Evolutionary conservation across 768 basidiomycete genomes (phyloP).

Genomic region (Epithele typhae): DNA sequence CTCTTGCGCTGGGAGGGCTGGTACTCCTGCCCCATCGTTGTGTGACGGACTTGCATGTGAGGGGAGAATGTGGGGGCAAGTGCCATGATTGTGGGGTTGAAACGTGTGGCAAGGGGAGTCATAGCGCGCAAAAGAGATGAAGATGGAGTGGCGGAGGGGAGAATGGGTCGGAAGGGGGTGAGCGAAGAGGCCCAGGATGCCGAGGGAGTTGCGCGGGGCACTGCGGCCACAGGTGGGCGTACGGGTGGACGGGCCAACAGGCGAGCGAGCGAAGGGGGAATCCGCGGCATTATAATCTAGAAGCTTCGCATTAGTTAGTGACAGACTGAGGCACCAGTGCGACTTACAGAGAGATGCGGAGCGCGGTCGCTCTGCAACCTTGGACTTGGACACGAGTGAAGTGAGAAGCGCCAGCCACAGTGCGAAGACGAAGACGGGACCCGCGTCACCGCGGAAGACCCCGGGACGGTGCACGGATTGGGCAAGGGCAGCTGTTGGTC

Average conservation of each 20-base stretch:
- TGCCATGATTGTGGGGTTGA: slow-evolving; percentile 5
- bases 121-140: slow-evolving; percentile 3
- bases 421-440: slow-evolving; percentile 1
- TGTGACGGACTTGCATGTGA: slow-evolving; percentile 55
- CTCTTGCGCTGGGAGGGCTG: slow-evolving; percentile 94
- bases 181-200: slow-evolving; percentile 9
- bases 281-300: slow-evolving; percentile 24
- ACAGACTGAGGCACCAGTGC: too few relatives aligned
- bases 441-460: slow-evolving; percentile 1
- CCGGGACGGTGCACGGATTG: slow-evolving; percentile 10
- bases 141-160: slow-evolving; percentile 1
- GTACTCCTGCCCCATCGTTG: slow-evolving; percentile 82
- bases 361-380: too few relatives aligned
- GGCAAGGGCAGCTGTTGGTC: slow-evolving; percentile 7
- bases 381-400: too few relatives aligned
- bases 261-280: slow-evolving; percentile 21
- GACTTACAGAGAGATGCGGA: too few relatives aligned
- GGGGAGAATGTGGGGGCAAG: slow-evolving; percentile 36
- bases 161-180: slow-evolving; percentile 8
- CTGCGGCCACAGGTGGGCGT: slow-evolving; percentile 4
- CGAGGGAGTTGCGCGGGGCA: slow-evolving; percentile 8
- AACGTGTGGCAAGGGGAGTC: slow-evolving; percentile 4
- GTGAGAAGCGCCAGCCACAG: neutral
- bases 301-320: too few relatives aligned
- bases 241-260: slow-evolving; percentile 19